Conservation (phyloP, 2,329 filamentous ascomycete species). For the Neofusicoccum parvum region DNA sequence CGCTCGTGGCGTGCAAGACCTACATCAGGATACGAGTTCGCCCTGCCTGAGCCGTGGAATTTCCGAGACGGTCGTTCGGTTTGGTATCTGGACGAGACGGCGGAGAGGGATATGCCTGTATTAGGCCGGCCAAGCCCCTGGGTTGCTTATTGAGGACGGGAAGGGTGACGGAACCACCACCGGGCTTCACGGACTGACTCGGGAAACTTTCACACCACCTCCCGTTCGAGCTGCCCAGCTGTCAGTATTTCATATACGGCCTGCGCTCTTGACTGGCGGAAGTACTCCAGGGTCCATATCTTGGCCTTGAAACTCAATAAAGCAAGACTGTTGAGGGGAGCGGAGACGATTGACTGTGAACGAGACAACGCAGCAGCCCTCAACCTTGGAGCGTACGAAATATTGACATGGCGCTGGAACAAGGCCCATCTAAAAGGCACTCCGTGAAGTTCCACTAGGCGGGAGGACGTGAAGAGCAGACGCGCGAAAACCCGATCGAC, state of each 20-base stretch:
- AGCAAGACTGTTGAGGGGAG: not conserved
- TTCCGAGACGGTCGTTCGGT: not conserved
- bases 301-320: not conserved
- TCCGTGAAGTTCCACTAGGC: not conserved
- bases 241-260: not conserved
- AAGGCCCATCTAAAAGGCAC: not conserved
- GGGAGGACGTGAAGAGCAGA: not conserved
- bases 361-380: not conserved
- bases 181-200: not conserved
- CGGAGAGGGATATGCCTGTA: not conserved
- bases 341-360: not conserved
- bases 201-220: not conserved
- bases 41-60: not conserved
- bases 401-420: not conserved
- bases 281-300: too few relatives aligned
- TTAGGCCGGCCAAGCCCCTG: not conserved
- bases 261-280: not conserved
- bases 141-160: not conserved
- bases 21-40: slow-evolving; percentile 2
- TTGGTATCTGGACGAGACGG: not conserved
- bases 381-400: not conserved
- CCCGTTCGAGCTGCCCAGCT: not conserved
- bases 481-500: not conserved
- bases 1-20: not conserved
- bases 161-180: not conserved